Base-by-base conservation (phyloP, 2,329 filamentous ascomycete species). In the Didymella arachidicola region DNA sequence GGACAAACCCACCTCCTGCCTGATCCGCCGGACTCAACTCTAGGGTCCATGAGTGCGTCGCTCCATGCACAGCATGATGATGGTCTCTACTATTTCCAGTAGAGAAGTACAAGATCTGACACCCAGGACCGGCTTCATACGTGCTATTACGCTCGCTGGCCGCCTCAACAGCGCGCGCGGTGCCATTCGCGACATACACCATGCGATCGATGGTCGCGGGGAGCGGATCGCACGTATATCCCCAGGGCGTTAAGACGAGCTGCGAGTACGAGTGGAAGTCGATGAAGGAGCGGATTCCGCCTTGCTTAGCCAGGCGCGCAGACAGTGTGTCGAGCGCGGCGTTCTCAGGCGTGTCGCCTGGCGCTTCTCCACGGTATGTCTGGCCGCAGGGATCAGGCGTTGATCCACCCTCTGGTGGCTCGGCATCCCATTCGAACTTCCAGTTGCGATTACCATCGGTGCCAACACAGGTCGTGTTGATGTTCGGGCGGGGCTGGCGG, bases 181-280 rank as follows among this genome's bases (percentile, higher is more conserved):
- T 67, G 1, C 66, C 67, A 6, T 62, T 61, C 6, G 66, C 67
- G 10, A 67, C 67, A 4, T 79, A 75, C 5, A 80, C 79, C 26
- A 79, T 78, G 8, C 79, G 76, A 14, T 72, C 69, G 3, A 84
- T 83, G 0, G 87, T 79, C 60, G 85, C 83, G 25, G 78, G 73
- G 2, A 68, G 62, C 7, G 65, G 65, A 30, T 68, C 66, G 47
- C 67, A 70, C 2, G 81, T 73, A 42, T 77, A 75, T n/a, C 86
- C 86, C 63, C 86, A 88, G 0, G 79, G 83, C 12, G 83, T 80
- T 54, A 86, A 80, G 53, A 88, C 81, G 27, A 85, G 79, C 69
- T 89, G 86, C 25, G 81, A 82, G 71, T 87, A 89, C 0, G 83
- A 82, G 75, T 89, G 87, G 73, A 83, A 86, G 74, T 89, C 87